Evolutionary conservation across 164 flowering plant genomes (phyloP), one percentile per base, ranked within the genome.

Genomic region (Nelumbo lutea): DNA sequence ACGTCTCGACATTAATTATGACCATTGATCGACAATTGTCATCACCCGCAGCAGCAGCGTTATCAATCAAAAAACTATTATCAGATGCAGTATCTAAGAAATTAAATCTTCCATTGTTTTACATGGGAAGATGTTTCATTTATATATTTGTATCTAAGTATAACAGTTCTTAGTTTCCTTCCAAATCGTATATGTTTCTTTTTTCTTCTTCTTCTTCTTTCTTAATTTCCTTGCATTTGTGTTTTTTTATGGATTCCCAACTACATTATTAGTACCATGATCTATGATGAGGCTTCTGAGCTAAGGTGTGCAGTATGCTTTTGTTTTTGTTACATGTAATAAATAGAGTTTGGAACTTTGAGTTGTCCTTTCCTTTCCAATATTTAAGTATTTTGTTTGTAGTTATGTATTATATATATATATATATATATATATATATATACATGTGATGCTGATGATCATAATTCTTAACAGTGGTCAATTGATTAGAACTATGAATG

Each of bases 81-180:
- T 27, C 27, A 27, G 27, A 58, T 42, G n/a, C 47, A 71, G 40
- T 42, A 44, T 57, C 41, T 47, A 27, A n/a, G 50, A 64, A 42
- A 59, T 50, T 72, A 64, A 42, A 59, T 50, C 76, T 65, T 73
- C 76, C 64, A 13, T 45, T n/a, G 47, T 68, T 69, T 61, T 61
- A 56, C 7, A 46, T 38, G 68, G 66, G 73, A 59, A 67, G 73
- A 71, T 59, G 59, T 51, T 40, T 68, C 59, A 50, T 27, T 68
- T 52, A 61, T 70, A 42, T 67, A 3, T 61, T 10, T 51, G 42
- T 43, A 7, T 57, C 11, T 48, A 48, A 46, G 39, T 60, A 1
- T 3, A 45, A 43, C 40, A 56, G 7, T 58, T 5, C 15, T 42
- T 53, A 3, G 1, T 27, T 27, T 27, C 27, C 27, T 27, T 27